Conservation (phyloP, 306 rosid genomes). For the Heteromeles arbutifolia region DNA sequence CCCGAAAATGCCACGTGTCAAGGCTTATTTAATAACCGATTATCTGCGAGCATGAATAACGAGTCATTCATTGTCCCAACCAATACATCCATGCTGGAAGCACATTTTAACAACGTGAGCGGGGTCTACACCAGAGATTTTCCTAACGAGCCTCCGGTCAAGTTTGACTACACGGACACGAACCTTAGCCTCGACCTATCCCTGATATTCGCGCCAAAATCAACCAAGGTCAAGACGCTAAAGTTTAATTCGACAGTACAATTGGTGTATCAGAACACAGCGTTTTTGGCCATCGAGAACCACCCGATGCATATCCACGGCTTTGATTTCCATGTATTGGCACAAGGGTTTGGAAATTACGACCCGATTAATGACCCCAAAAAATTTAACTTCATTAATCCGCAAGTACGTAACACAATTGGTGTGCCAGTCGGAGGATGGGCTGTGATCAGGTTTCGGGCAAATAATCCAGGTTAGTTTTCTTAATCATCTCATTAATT, state of each 20-base stretch:
- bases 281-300: too few species aligned
- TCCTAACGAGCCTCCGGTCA: conserved; percentile 32
- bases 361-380: too few species aligned
- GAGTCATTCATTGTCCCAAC: conserved; percentile 47
- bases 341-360: too few species aligned
- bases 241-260: conserved; percentile 44
- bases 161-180: conserved; percentile 33
- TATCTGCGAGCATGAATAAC: conserved; percentile 66
- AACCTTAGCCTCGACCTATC: neutral
- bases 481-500: neutral
- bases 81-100: conserved; percentile 41
- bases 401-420: conserved; percentile 59
- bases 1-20: conserved; percentile 18
- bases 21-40: conserved; percentile 2
- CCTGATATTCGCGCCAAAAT: conserved; percentile 33
- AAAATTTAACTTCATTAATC: conserved; percentile 25
- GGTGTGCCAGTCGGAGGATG: conserved; percentile 65
- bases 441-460: conserved; percentile 43
- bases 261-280: conserved; percentile 37
- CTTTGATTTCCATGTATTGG: too few species aligned
- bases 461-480: conserved; percentile 35
- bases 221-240: conserved; percentile 48
- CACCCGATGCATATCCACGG: too few species aligned
- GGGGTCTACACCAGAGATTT: conserved; percentile 48
- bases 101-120: conserved; percentile 6